A percentile compares a stretch with the other conserved stretches of the same genome.
Conservation (phyloP, 78 protist genomes). For the Guillardia theta region DNA sequence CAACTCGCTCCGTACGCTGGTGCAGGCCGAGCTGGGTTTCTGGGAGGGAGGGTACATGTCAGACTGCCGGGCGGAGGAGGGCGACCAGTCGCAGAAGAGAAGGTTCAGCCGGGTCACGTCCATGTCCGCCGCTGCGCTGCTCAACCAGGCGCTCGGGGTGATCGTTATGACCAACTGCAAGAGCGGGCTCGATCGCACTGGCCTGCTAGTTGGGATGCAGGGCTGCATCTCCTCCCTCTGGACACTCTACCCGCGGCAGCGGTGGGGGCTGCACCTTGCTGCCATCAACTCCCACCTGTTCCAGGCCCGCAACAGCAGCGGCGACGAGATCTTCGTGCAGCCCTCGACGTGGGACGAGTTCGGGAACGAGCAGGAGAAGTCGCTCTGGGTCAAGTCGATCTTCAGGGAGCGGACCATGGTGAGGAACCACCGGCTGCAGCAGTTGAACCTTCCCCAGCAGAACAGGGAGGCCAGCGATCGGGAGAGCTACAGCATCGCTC, state of each 20-base stretch:
- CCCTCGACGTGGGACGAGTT: neutral
- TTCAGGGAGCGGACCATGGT: neutral
- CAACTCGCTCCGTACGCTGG: neutral
- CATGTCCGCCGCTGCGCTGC: neutral
- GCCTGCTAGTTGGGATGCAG: neutral
- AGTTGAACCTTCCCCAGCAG: no score
- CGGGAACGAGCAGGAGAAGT: neutral
- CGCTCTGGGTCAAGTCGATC: neutral
- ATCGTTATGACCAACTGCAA: neutral
- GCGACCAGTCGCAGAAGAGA: neutral
- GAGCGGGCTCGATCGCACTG: slow-evolving; percentile 41
- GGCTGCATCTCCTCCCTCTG: neutral
- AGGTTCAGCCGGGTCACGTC: slow-evolving; percentile 12
- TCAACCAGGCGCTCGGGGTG: slow-evolving; percentile 33
- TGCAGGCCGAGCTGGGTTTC: slow-evolving; percentile 32
- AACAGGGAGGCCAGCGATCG: no score
- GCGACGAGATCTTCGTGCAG: neutral
- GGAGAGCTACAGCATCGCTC: no score
- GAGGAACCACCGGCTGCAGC: neutral
- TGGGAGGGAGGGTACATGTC: slow-evolving; percentile 26
- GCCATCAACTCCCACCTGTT: slow-evolving; percentile 15
- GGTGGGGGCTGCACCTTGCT: slow-evolving; percentile 17
- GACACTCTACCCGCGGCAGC: slow-evolving; percentile 9
- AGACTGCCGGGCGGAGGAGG: neutral
- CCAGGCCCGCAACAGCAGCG: neutral